phyloP scores from a whole-genome alignment of 306 rosid species.

The Echinosophora koreensis region DNA sequence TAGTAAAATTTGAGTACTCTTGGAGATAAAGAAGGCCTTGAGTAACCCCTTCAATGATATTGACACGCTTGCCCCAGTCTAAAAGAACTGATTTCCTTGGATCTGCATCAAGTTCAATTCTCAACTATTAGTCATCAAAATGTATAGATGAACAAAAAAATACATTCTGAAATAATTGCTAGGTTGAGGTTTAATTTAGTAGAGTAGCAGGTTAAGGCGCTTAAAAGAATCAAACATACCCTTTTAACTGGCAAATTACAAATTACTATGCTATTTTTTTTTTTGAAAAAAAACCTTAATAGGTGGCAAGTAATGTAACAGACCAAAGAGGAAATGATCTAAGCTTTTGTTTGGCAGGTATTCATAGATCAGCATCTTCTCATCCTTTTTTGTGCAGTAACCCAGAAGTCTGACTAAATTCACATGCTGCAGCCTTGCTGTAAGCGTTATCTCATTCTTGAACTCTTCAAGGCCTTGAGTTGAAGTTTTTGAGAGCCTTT shows the following conservation, averaged over 20 bases:
- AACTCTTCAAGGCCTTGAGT: slow-evolving; percentile 63
- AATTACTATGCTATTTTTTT: neutral
- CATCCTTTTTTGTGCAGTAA: slow-evolving; percentile 54
- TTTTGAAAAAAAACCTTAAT: neutral
- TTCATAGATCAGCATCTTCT: slow-evolving; percentile 63
- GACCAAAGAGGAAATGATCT: slow-evolving; percentile 62
- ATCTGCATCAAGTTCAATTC: slow-evolving; percentile 54
- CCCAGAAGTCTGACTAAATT: slow-evolving; percentile 68
- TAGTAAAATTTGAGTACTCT: slow-evolving; percentile 75
- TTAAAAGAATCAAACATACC: neutral
- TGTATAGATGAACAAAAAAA: neutral
- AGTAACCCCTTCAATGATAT: slow-evolving; percentile 69
- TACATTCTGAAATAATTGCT: neutral
- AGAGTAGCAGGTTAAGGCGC: neutral
- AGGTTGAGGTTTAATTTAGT: slow-evolving; percentile 21
- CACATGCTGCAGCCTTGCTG: slow-evolving; percentile 63
- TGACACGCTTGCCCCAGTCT: slow-evolving; percentile 62
- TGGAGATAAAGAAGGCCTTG: slow-evolving; percentile 86
- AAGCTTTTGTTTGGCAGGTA: slow-evolving; percentile 66
- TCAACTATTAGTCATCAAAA: slow-evolving; percentile 27
- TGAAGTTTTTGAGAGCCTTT: slow-evolving; percentile 61
- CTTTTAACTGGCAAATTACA: neutral
- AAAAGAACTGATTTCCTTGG: slow-evolving; percentile 45
- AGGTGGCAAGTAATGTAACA: slow-evolving; percentile 22
- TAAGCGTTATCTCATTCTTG: slow-evolving; percentile 57